phyloP scores from a whole-genome alignment of 441 rosid species.

The Brassica balearica region DNA sequence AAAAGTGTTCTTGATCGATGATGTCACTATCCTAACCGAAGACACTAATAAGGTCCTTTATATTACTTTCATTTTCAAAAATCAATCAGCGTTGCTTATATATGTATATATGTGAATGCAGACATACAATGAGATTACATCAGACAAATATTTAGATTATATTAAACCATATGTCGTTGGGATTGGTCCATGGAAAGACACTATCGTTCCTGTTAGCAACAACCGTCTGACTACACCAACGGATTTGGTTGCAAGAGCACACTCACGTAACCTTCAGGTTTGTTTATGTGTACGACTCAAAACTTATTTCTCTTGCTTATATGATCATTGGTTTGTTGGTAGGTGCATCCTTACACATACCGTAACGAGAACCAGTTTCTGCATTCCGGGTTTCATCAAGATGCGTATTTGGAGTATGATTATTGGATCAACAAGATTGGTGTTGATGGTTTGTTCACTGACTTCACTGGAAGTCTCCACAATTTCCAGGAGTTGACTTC shows the following conservation, averaged over 20 bases:
- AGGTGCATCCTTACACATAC: constrained; percentile 96
- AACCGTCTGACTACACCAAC: constrained; percentile 72
- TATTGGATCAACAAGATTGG: constrained; percentile 85
- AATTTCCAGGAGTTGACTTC: constrained; percentile 66
- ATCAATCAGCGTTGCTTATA: background rate
- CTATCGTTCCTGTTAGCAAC: constrained; percentile 69
- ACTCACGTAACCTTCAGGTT: constrained; percentile 84
- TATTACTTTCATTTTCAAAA: background rate
- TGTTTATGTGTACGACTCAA: constrained; percentile 35
- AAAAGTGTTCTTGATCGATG: constrained; percentile 83
- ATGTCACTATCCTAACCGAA: constrained; percentile 66
- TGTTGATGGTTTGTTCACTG: constrained; percentile 94
- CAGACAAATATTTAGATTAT: constrained; percentile 74
- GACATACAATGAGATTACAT: constrained; percentile 90
- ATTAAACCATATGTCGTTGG: constrained; percentile 83
- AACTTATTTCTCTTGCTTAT: constrained; percentile 5
- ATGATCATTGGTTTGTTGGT: constrained; percentile 12
- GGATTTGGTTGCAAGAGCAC: constrained; percentile 90
- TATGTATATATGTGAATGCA: constrained; percentile 45
- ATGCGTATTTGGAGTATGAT: constrained; percentile 74
- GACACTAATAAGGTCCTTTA: constrained; percentile 84
- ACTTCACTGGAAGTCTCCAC: constrained; percentile 88
- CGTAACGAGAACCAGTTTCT: constrained; percentile 73
- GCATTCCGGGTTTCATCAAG: constrained; percentile 76
- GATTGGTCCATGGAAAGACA: constrained; percentile 98